Percentiles rank a stretch among this genome's conserved stretches.
phyloP scores from a whole-genome alignment of 495 filamentous ascomycete genomes.

The Margaritispora aquatica region DNA sequence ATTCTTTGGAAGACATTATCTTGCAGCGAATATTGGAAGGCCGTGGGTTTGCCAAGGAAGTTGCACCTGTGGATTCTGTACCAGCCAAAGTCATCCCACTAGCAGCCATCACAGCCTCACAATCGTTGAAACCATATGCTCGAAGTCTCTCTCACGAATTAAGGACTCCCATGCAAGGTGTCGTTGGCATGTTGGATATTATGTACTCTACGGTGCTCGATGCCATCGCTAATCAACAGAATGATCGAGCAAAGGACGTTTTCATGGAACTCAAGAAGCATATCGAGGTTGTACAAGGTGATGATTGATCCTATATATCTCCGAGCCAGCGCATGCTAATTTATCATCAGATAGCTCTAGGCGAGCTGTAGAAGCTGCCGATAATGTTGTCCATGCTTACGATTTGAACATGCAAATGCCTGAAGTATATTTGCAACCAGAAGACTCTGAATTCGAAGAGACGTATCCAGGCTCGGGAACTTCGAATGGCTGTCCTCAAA shows the following conservation, averaged over 20 bases:
- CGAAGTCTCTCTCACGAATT: constrained; percentile 75
- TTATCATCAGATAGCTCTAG: constrained; percentile 57
- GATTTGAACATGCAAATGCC: constrained; percentile 81
- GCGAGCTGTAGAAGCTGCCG: constrained; percentile 72
- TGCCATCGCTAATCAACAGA: constrained; percentile 50
- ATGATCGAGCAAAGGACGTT: constrained; percentile 43
- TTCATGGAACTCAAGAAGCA: constrained; percentile 63
- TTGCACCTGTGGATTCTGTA: constrained; percentile 18
- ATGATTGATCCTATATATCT: too few species aligned
- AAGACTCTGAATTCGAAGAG: constrained; percentile 1
- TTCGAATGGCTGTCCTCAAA: neutral
- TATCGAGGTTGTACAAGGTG: constrained; percentile 74
- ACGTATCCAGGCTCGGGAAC: neutral
- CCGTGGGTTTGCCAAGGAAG: constrained; percentile 31
- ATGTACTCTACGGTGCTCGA: constrained; percentile 78
- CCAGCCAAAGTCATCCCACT: constrained; percentile 40
- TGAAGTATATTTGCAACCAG: constrained; percentile 38
- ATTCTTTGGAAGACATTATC: constrained; percentile 71
- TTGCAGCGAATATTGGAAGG: constrained; percentile 52
- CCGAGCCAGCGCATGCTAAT: too few species aligned
- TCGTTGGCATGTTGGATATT: constrained; percentile 80
- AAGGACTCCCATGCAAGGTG: constrained; percentile 79
- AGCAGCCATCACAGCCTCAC: constrained; percentile 45
- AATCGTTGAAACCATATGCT: constrained; percentile 72
- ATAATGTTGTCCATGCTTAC: constrained; percentile 84